These are phyloP conservation scores for Iris pallida DNA, from an alignment of 116 monocot species.

Conservation along the genomic window DNA sequence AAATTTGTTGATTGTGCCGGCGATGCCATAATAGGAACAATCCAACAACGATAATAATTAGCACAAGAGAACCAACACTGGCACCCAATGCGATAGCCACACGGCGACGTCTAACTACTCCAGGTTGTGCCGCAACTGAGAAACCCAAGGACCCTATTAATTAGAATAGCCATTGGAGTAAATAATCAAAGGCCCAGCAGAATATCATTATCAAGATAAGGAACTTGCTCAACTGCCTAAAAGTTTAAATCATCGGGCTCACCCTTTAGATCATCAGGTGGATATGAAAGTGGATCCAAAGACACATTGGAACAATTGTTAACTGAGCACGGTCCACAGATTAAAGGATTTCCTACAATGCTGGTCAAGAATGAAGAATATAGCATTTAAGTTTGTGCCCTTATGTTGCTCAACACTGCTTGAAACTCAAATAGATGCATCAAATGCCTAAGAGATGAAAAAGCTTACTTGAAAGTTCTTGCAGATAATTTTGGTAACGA, in stretches of 20 bases:
- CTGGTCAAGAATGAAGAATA: conserved; percentile 30
- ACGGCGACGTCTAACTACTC: conserved; percentile 34
- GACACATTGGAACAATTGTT: conserved; percentile 79
- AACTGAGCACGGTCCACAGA: conserved; percentile 48
- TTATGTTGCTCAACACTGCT: background rate
- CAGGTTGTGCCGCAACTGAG: conserved; percentile 54
- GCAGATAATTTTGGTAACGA: conserved; percentile 68
- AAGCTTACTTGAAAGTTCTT: conserved; percentile 86
- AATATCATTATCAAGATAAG: background rate
- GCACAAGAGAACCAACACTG: conserved; percentile 52
- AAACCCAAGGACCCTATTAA: conserved; percentile 25
- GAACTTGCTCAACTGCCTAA: background rate
- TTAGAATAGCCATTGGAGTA: conserved; percentile 14
- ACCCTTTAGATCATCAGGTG: conserved; percentile 79
- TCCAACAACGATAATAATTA: conserved; percentile 29
- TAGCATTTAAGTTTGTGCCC: background rate
- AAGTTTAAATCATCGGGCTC: conserved; percentile 11
- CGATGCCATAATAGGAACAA: conserved; percentile 70
- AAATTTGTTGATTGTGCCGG: conserved; percentile 59
- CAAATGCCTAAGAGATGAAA: background rate
- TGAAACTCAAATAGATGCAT: background rate
- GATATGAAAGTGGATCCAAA: conserved; percentile 66
- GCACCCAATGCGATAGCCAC: conserved; percentile 59
- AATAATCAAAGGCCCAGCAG: conserved; percentile 1
- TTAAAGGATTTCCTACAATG: conserved; percentile 84